These are phyloP conservation scores for Debaryomycetaceae sp. DNA, from an alignment of 1,139 yeast species.

Conservation along the genomic window DNA sequence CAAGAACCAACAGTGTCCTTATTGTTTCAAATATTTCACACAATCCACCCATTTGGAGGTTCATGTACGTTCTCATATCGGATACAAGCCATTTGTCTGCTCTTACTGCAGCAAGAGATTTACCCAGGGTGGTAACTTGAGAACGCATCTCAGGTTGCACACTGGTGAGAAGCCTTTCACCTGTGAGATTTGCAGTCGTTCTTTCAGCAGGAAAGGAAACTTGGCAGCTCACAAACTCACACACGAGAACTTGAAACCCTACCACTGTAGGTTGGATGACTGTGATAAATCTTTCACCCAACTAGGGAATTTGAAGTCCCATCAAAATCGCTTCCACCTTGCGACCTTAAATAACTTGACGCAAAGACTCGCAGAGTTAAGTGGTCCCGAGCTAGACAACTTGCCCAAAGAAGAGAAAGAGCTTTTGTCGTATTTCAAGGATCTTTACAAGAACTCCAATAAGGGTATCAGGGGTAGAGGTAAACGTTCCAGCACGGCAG, in stretches of 20 bases:
- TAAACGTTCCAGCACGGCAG: constrained; percentile 30
- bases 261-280: constrained; percentile 71
- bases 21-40: constrained; percentile 66
- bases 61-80: constrained; percentile 74
- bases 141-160: constrained; percentile 84
- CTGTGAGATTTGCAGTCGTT: constrained; percentile 69
- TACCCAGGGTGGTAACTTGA: constrained; percentile 88
- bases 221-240: constrained; percentile 82
- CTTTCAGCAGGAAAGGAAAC: constrained; percentile 86
- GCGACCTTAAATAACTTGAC: constrained; percentile 67
- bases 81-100: constrained; percentile 78
- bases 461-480: constrained; percentile 93
- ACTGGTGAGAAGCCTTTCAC: constrained; percentile 89
- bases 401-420: constrained; percentile 64
- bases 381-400: constrained; percentile 42
- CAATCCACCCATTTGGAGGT: constrained; percentile 79
- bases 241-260: constrained; percentile 78
- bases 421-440: constrained; percentile 71
- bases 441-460: constrained; percentile 80
- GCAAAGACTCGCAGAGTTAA: constrained; percentile 56
- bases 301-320: constrained; percentile 88
- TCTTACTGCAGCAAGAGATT: constrained; percentile 75
- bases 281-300: constrained; percentile 89
- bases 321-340: constrained; percentile 85
- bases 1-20: constrained; percentile 65